Conservation (phyloP, 495 filamentous ascomycete species). For the Penicillium manginii region DNA sequence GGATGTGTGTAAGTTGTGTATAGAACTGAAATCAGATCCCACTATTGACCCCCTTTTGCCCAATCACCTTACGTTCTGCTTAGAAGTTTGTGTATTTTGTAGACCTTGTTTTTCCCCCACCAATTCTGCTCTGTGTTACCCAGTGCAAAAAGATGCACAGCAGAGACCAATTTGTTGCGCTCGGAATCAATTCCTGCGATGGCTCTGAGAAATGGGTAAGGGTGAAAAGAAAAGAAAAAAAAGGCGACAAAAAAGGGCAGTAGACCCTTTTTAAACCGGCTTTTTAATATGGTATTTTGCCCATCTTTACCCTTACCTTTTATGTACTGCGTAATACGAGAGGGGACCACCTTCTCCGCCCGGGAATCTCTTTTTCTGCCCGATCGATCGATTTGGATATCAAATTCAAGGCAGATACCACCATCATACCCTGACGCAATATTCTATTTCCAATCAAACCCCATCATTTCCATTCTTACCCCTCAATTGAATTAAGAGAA, state of each 20-base stretch:
- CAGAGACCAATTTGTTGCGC: no score
- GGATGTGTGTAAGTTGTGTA: neutral
- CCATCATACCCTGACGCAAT: constrained; percentile 16
- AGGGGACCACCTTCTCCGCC: constrained; percentile 18
- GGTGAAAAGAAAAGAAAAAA: constrained; percentile 4
- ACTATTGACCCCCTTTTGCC: neutral
- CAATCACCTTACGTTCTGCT: constrained; percentile 3
- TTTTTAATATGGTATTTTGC: constrained; percentile 5
- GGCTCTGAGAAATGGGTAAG: neutral
- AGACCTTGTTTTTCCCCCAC: neutral
- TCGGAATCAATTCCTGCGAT: neutral
- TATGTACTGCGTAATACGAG: constrained; percentile 17
- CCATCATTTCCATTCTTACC: no score
- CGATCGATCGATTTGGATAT: constrained; percentile 5
- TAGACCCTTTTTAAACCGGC: constrained; percentile 23
- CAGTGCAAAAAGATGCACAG: no score
- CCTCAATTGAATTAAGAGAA: neutral
- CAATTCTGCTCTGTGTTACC: no score
- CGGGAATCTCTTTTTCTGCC: constrained; percentile 14
- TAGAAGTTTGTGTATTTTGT: constrained; percentile 4
- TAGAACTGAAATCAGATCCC: constrained; percentile 2
- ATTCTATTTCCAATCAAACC: no score
- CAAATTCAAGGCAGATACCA: no score
- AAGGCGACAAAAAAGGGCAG: neutral
- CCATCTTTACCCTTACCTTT: constrained; percentile 2